A percentile compares a stretch with the other conserved stretches of the same genome.
Conservation (phyloP, 176 grass and related monocot species). For the Carex littledalei region DNA sequence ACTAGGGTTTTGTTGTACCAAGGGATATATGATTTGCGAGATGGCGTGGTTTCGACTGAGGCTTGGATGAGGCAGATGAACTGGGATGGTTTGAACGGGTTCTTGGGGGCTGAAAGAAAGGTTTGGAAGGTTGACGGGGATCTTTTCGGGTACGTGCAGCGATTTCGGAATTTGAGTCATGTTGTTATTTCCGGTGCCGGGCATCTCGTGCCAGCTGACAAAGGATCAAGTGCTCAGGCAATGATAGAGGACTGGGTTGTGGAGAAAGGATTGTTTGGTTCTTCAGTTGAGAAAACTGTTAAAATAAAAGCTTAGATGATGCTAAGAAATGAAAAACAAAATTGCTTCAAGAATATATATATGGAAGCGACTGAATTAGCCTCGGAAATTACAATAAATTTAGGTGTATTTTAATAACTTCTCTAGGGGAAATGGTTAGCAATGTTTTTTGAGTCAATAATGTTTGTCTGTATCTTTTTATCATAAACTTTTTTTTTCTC, state of each 20-base stretch:
- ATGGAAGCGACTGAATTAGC: neutral
- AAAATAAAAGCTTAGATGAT: neutral
- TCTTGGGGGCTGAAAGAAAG: slow-evolving; percentile 45
- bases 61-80: slow-evolving; percentile 54
- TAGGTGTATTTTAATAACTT: neutral
- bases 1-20: slow-evolving; percentile 44
- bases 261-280: slow-evolving; percentile 30
- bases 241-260: slow-evolving; percentile 85
- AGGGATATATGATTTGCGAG: slow-evolving; percentile 46
- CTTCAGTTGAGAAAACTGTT: neutral
- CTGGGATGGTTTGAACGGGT: slow-evolving; percentile 45
- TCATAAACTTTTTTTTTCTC: neutral
- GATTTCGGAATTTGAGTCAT: slow-evolving; percentile 30
- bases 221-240: slow-evolving; percentile 33
- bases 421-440: neutral
- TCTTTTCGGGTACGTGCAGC: slow-evolving; percentile 45
- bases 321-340: neutral
- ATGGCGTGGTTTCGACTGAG: slow-evolving; percentile 43
- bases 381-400: neutral
- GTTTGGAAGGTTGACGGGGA: slow-evolving; percentile 34
- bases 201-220: slow-evolving; percentile 49
- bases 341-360: neutral
- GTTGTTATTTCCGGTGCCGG: slow-evolving; percentile 46
- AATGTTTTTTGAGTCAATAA: neutral
- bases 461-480: neutral